These are phyloP conservation scores for Senna siamea DNA, from an alignment of 306 rosid species.

Conservation along the genomic window DNA sequence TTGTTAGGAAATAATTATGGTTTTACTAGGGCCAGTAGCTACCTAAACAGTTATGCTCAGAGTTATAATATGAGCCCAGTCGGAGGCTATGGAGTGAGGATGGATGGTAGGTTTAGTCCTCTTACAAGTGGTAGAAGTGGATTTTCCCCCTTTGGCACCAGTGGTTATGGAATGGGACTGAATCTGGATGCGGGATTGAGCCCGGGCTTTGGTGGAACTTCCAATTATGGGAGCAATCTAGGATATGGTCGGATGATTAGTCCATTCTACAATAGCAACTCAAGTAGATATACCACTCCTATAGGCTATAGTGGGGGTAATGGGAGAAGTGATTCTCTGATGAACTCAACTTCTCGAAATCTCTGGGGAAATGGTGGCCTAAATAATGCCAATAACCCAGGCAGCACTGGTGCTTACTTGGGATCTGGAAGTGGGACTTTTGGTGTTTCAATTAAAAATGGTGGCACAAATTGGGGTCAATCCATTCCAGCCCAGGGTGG, in stretches of 20 bases:
- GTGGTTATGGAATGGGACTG: constrained; percentile 78
- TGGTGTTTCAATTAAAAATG: constrained; percentile 73
- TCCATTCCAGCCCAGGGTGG: constrained; percentile 66
- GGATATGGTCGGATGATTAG: constrained; percentile 80
- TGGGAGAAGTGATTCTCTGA: constrained; percentile 71
- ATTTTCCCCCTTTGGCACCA: constrained; percentile 69
- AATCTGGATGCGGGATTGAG: constrained; percentile 79
- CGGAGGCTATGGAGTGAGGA: constrained; percentile 85
- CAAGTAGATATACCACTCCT: constrained; percentile 77
- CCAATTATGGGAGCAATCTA: constrained; percentile 71
- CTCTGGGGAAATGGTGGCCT: constrained; percentile 86
- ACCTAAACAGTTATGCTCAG: constrained; percentile 76
- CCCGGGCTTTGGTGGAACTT: constrained; percentile 72
- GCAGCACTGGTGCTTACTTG: constrained; percentile 59
- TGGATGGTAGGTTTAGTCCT: constrained; percentile 87
- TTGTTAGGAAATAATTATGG: constrained; percentile 78
- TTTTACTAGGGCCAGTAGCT: constrained; percentile 73
- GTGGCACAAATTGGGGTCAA: constrained; percentile 66
- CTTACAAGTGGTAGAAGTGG: constrained; percentile 73
- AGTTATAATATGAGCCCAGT: constrained; percentile 78
- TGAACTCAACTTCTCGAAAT: constrained; percentile 76
- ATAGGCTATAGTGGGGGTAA: constrained; percentile 75
- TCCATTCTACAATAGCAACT: constrained; percentile 73
- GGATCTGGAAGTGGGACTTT: constrained; percentile 72
- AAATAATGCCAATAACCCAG: constrained; percentile 52